Percentiles rank a stretch among this genome's conserved stretches.
Conservation (phyloP, 306 rosid genomes). For the Cucurbita maxima region DNA sequence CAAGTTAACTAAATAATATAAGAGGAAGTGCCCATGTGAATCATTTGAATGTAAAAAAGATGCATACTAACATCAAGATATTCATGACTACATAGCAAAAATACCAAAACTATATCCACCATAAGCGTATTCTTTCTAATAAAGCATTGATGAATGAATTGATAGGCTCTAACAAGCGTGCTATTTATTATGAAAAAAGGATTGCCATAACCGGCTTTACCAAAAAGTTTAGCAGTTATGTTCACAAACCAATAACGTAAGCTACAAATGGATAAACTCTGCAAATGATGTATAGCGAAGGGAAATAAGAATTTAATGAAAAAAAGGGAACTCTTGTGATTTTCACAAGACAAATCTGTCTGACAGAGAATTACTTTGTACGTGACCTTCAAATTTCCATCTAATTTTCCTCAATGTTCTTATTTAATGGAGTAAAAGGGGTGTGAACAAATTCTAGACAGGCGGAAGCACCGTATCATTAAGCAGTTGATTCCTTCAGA, state of each 20-base stretch:
- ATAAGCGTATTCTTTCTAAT: neutral
- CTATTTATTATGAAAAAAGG: neutral
- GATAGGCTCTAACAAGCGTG: neutral
- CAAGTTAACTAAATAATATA: too few species aligned
- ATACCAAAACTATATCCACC: too few species aligned
- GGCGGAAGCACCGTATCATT: neutral
- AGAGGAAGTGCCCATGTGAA: too few species aligned
- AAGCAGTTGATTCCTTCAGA: conserved; percentile 65
- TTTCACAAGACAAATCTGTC: neutral
- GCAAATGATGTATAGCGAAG: neutral
- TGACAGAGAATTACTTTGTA: neutral
- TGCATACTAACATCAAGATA: too few species aligned
- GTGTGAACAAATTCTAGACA: neutral
- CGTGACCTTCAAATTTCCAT: neutral
- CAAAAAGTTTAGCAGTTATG: neutral
- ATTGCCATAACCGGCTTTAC: neutral
- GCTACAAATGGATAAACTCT: neutral
- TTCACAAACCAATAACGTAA: neutral
- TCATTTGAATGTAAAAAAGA: too few species aligned
- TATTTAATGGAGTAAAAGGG: neutral
- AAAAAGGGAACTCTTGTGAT: neutral
- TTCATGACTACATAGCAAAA: too few species aligned
- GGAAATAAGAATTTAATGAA: neutral
- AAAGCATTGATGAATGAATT: neutral
- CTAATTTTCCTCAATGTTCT: neutral